Evolutionary conservation across 805 yeast species (phyloP), one percentile per base, ranked within the genome.

Genomic region (Cephaloascus albidus): DNA sequence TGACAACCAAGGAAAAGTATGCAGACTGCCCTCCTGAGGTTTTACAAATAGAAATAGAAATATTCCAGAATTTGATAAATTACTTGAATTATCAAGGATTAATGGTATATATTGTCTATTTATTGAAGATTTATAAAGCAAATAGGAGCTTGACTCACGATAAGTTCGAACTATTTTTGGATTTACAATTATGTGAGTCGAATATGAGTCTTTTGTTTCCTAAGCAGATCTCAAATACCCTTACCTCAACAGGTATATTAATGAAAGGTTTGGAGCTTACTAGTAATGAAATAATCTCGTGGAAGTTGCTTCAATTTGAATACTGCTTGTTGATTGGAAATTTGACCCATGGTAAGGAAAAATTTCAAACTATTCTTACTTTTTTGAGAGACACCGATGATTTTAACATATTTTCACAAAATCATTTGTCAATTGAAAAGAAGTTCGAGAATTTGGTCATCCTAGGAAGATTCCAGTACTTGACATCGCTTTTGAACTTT

Each of bases 381-480:
- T 46, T 53, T 10, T 45, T 65, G 17, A 34, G 41, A 2, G 46
- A 58, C 3, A 55, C 58, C 33, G 57, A 55, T 1, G 63, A 59
- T 15, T 61, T 62, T 39, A 45, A 50, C 31, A 40, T 62, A 18
- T 37, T 40, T n/a, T 36, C 48, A 10, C 42, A 42, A 5, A 36
- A 40, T 2, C 43, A 38, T 17, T 14, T 47, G 4, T 33, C 49
- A 3, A 19, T 57, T 32, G 40, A 33, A 6, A 47, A 45, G 4
- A 57, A 53, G 40, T 49, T 65, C 16, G 33, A 39, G 4, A 60
- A 58, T 37, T 45, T 66, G 4, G 20, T 57, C 3, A 36, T 61
- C 2, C 40, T 70, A 15, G 61, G 71, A 1, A 53, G 49, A 35
- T 60, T 70, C 38, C 71, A 69, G 34, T 38, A 48, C 18, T 33